phyloP scores from a whole-genome alignment of 1,284 basidiomycete species.

The Marasmius oreades region DNA sequence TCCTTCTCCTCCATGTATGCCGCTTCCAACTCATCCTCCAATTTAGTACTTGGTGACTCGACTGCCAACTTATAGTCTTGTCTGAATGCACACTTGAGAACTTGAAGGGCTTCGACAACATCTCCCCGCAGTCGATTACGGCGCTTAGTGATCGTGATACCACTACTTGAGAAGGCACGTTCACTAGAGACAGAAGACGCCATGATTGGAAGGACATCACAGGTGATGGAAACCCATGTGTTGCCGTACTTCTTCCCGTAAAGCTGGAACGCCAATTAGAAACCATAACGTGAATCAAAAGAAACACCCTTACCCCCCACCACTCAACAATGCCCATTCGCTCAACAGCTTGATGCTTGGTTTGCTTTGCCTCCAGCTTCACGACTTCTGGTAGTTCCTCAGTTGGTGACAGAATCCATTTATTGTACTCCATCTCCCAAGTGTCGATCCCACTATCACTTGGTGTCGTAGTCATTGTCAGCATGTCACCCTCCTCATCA shows the following conservation, averaged over 20 bases:
- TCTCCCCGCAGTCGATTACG: conserved; percentile 16
- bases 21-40: not conserved
- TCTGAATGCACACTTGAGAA: conserved; percentile 9
- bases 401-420: not conserved
- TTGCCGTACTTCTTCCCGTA: not conserved
- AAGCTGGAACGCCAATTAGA: not conserved
- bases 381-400: not conserved
- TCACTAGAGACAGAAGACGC: not conserved
- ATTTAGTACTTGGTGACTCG: not conserved
- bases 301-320: not conserved
- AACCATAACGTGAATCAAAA: no score
- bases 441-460: not conserved
- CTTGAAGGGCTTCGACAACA: conserved; percentile 18
- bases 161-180: conserved; percentile 10
- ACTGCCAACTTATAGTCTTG: not conserved
- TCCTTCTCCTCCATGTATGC: not conserved
- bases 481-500: not conserved
- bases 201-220: not conserved
- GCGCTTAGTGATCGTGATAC: conserved; percentile 15
- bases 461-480: not conserved
- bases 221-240: not conserved
- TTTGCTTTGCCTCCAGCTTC: not conserved
- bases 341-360: no score
- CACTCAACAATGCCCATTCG: not conserved
- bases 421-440: conserved; percentile 1